Base-by-base conservation (phyloP, 495 filamentous ascomycete species). In the Xylona heveae region DNA sequence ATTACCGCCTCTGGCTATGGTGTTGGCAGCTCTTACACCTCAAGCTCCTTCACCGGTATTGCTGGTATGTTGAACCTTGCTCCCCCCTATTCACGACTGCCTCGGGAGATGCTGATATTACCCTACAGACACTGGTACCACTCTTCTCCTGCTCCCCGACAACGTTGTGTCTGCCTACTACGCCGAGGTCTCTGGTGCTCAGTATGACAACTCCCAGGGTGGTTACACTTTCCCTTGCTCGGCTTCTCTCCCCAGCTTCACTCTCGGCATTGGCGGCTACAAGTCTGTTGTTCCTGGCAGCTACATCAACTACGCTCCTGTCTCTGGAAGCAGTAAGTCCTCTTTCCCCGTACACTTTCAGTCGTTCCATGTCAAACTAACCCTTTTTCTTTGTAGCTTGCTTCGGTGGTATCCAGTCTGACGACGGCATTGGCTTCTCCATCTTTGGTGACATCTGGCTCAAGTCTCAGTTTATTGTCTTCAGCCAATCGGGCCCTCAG, bases 141-240 rank as follows among this genome's bases (percentile, higher is more conserved):
- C 75, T 24, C 69, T 88, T 28, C 44, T 79, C 22, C 61, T 75
- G 38, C 56, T 84, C 32, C 62, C 64, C 37, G 41, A 49, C 32
- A 34, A 37, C 17, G 48, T 78, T 42, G 70, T 74, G 40, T 40
- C 42, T 5, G 61, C 52, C 40, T 88, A 81, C 61, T 84, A 78
- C 53, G 36, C 43, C 26, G 35, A 66, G 21, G 61, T 84, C 30
- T 19, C 36, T 10, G 57, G 64, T 17, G 55, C 74, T 17, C 13
- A 45, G 34, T 54, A 70, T 49, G 47, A 54, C 45, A 24, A 16
- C 21, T 33, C 34, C 6, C 44, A 59, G 24, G 75, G 72, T 34
- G 80, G 74, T 14, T 82, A 74, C 45, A 52, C 61, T 25, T 72
- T 80, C 55, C 59, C 66, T 15, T 91, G 81, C 64, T 43, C 36